Evolutionary conservation across 768 basidiomycete species (phyloP), one percentile per base, ranked within the genome.

Genomic region (Porpolomopsis calyptriformis): DNA sequence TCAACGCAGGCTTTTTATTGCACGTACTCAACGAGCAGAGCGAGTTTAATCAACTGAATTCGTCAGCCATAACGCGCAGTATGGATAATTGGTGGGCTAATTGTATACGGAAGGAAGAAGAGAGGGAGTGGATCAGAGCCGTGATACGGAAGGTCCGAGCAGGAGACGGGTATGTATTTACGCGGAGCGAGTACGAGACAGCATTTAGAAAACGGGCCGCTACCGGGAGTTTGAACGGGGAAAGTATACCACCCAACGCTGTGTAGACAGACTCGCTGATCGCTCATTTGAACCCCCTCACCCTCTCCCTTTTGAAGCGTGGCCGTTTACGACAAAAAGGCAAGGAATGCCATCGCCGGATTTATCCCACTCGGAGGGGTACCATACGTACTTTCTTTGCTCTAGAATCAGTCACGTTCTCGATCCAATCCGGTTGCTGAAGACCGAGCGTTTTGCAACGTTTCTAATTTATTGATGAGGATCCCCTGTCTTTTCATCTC

Each of bases 11-110:
- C 1, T 83, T 85, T 53, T 55, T 87, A 36, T 67, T 86, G 36
- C 79, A 82, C 55, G 68, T 85, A 49, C 68, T 86, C 22, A 73
- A 67, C 53, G 80, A 85, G 56, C 84, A 85, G 56, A 82, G 78
- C 53, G 76, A 81, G 57, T 57, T 65, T 18, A 63, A 66, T 24
- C 62, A 71, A 54, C 66, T 87, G 35, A 66, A 75, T 54, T 65
- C 72, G n/a, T 52, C 55, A 8, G 60, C 61, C 9, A 63, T 85
- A 40, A 57, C 60, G 40, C 61, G 63, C 51, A 85, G 84, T 57
- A 85, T 85, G 82, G 84, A 84, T 50, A 65, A 69, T 47, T 87
- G 81, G 79, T 85, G 84, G 84, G 76, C 77, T 16, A 82, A 82
- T 54, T 86, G 83, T 56, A 63, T 84, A 42, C 68, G 84, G 49